Base-by-base conservation (phyloP, 139 green algal genomes). In the Edaphochlamys debaryana region DNA sequence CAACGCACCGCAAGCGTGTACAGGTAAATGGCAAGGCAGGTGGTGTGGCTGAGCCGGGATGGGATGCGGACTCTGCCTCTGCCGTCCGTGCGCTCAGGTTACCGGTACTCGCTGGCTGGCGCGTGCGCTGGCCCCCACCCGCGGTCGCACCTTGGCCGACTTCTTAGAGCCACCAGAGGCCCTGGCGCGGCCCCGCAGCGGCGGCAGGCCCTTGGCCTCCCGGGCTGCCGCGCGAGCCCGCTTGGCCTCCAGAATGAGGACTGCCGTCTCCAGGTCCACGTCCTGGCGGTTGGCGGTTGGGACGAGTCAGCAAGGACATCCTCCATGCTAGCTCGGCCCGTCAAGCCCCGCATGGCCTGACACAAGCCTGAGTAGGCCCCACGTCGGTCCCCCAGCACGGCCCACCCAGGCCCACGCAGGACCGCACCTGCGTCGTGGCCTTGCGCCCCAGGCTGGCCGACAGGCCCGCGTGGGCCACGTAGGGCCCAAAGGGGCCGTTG, bases 401-500 rank as follows among this genome's bases (percentile, higher is more conserved):
- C 73, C 19, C 15, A 3, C 34, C 37, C 38, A 40, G 5, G 25
- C 40, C 5, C 56, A 2, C 58, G 29, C 40, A 30, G 13, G 2
- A 2, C 0, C 42, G 4, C 70, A 83, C 64, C 63, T 63, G 30
- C 38, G 70, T 45, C 0, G 52, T 37, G 38, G n/a, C 62, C 3
- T 72, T 41, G 54, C 85, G 82, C 25, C 77, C 77, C 74, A 92
- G 78, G n/a, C 68, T 81, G 32, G 82, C 89, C 38, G 42, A 86
- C n/a, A 80, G 20, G 27, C 23, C 54, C 1, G n/a, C 60, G 72
- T 93, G 89, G 41, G 80, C 60, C 11, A 93, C 42, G 76, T 93
- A 93, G 25, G 87, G 87, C 27, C 90, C 89, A 64, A 84, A 92
- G 32, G 54, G 74, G 40, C 89, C 89, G 5, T 54, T 79, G 67